Conservation (phyloP, 2,329 filamentous ascomycete species). For the Phoma herbarum region DNA sequence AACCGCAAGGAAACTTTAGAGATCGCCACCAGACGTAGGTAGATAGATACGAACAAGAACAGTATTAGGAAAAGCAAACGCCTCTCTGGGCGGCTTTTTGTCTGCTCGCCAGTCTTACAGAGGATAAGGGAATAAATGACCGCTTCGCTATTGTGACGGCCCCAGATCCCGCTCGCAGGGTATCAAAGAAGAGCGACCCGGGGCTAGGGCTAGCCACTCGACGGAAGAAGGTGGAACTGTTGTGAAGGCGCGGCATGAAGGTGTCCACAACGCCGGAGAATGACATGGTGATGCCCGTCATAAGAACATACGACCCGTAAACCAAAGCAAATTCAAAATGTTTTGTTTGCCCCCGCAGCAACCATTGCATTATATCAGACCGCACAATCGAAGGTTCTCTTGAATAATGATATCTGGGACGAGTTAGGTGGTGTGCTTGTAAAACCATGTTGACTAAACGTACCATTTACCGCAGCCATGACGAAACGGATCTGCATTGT, state of each 20-base stretch:
- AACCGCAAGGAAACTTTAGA: slow-evolving; percentile 23
- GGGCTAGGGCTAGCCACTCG: slow-evolving; percentile 44
- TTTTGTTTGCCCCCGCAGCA: slow-evolving; percentile 36
- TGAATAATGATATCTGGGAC: slow-evolving; percentile 96
- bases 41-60: slow-evolving; percentile 27
- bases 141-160: slow-evolving; percentile 34
- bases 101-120: slow-evolving; percentile 25
- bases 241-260: slow-evolving; percentile 32
- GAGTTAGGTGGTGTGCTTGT: slow-evolving; percentile 53
- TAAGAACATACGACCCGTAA: slow-evolving; percentile 50
- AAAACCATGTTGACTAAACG: slow-evolving; percentile 39
- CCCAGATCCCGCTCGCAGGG: slow-evolving; percentile 42
- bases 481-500: slow-evolving; percentile 99
- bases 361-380: slow-evolving; percentile 77
- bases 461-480: slow-evolving; percentile 99
- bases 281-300: slow-evolving; percentile 43
- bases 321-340: slow-evolving; percentile 43
- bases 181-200: slow-evolving; percentile 48
- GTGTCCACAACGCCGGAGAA: slow-evolving; percentile 51
- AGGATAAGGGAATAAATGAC: slow-evolving; percentile 28
- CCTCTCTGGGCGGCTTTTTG: slow-evolving; percentile 23
- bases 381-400: slow-evolving; percentile 96
- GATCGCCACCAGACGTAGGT: slow-evolving; percentile 22
- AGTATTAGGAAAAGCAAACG: slow-evolving; percentile 33
- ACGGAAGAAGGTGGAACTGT: slow-evolving; percentile 36